Evolutionary conservation across 75 land plant genomes (phyloP).

Genomic region (Azolla pinnata): DNA sequence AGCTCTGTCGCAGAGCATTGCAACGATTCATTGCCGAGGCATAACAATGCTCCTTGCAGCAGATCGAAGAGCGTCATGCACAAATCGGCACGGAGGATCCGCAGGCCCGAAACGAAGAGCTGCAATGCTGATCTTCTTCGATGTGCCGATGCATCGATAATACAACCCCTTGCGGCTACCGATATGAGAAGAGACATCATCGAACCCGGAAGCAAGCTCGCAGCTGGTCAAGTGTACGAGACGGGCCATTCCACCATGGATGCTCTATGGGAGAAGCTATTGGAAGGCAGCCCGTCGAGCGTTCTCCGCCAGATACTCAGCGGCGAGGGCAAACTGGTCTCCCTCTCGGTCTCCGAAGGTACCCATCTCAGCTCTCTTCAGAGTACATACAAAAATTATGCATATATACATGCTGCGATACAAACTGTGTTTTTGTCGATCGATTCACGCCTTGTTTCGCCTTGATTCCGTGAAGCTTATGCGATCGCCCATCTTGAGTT

Average conservation of each 20-base stretch:
- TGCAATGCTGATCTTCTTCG: neutral
- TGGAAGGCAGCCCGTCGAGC: constrained; percentile 2
- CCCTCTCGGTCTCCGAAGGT: constrained; percentile 3
- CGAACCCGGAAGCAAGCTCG: neutral
- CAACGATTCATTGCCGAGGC: too few relatives aligned
- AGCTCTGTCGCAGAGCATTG: too few relatives aligned
- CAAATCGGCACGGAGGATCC: constrained; percentile 4
- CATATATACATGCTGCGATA: neutral
- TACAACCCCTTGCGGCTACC: neutral
- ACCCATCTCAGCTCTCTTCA: neutral
- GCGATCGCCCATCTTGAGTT: constrained; percentile 29
- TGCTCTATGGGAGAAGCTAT: constrained; percentile 8
- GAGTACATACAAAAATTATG: neutral
- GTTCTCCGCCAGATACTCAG: constrained; percentile 9
- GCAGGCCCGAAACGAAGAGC: neutral
- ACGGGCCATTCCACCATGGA: constrained; percentile 5
- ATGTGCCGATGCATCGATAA: neutral
- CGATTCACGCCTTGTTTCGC: neutral
- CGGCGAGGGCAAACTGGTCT: constrained; percentile 9
- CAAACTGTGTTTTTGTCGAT: neutral
- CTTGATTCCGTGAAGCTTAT: constrained; percentile 24
- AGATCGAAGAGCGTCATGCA: too few relatives aligned
- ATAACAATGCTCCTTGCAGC: too few relatives aligned
- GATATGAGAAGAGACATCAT: neutral
- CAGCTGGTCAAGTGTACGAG: neutral